Evolutionary conservation across 805 yeast species (phyloP), one percentile per base, ranked within the genome.

Genomic region (Lipomyces yamadae): DNA sequence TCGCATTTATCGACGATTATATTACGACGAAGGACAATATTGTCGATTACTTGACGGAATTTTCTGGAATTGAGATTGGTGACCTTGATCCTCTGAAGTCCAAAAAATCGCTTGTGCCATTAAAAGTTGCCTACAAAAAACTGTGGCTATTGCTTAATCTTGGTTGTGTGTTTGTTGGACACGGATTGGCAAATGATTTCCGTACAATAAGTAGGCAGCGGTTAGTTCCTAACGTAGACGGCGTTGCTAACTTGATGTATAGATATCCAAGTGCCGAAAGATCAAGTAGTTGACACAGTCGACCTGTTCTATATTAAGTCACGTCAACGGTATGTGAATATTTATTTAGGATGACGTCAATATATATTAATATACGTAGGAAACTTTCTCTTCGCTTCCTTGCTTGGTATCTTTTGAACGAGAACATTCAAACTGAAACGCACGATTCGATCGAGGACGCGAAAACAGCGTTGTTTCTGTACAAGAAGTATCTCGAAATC

Each of bases 361-460:
- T 6, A 35, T 6, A 35, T 50, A 58, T 64, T 58, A 10, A 5
- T 29, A 33, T 13, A 11, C 50, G 34, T 18, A 60, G 73, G 67
- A 89, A 87, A 68, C 81, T 95, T 45, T 91, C 97, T 2, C 83
- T 95, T 72, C 89, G 94, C 74, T 95, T 92, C 76, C 80, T 95
- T 75, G 92, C 96, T 11, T 92, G 92, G 83, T 86, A 86, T 35
- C 81, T 94, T 58, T 81, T 95, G 62, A 84, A 84, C 42, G 87
- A 86, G 68, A 84, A 86, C 59, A 96, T 96, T 39, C 99, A 95
- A 76, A 87, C 86, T 2, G 97, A 95, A 1, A 94, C 94, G 75
- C 99, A 95, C 78, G 98, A 96, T 76, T 94, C 98, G 0, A 92
- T 95, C 56, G 99, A 95, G 75, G 99, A 95, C 80, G 98, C 99